Percentiles rank a stretch among this genome's conserved stretches.
These are phyloP conservation scores for Jatropha podagrica DNA, from an alignment of 441 rosid genomes.

Conservation along the genomic window DNA sequence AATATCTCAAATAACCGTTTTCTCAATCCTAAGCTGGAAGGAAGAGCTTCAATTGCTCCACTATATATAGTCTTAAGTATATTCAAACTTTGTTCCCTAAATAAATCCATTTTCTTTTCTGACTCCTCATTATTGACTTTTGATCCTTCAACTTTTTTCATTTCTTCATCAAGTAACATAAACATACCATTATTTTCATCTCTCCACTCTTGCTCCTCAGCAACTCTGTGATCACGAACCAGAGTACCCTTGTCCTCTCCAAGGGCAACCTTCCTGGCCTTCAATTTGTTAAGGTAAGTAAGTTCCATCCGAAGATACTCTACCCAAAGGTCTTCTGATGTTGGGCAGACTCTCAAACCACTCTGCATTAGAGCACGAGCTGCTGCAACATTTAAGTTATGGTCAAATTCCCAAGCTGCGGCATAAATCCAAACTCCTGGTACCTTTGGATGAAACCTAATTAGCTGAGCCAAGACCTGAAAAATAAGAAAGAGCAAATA, in stretches of 20 bases:
- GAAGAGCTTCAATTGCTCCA: constrained; percentile 74
- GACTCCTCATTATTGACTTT: constrained; percentile 41
- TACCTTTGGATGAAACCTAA: constrained; percentile 84
- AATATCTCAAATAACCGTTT: constrained; percentile 69
- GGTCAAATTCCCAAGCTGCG: constrained; percentile 96
- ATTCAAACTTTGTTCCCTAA: constrained; percentile 62
- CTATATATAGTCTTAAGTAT: constrained; percentile 61
- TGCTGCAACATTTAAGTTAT: constrained; percentile 70
- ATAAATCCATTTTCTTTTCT: constrained; percentile 47
- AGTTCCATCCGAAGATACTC: constrained; percentile 95
- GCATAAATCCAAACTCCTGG: constrained; percentile 95
- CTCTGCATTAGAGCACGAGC: constrained; percentile 94
- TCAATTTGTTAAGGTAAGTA: constrained; percentile 79
- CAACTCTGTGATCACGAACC: constrained; percentile 36
- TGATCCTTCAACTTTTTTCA: constrained; percentile 30
- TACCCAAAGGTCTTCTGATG: constrained; percentile 84
- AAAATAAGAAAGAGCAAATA: background rate
- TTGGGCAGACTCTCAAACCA: constrained; percentile 78
- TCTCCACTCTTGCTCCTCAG: constrained; percentile 56
- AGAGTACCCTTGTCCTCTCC: constrained; percentile 73
- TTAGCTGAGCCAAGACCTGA: constrained; percentile 81
- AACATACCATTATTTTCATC: constrained; percentile 63
- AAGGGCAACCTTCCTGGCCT: constrained; percentile 77
- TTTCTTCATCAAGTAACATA: constrained; percentile 60
- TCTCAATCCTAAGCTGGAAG: constrained; percentile 71